Conservation (phyloP, 148 eudicot species). For the Vaccinium myrtillus region DNA sequence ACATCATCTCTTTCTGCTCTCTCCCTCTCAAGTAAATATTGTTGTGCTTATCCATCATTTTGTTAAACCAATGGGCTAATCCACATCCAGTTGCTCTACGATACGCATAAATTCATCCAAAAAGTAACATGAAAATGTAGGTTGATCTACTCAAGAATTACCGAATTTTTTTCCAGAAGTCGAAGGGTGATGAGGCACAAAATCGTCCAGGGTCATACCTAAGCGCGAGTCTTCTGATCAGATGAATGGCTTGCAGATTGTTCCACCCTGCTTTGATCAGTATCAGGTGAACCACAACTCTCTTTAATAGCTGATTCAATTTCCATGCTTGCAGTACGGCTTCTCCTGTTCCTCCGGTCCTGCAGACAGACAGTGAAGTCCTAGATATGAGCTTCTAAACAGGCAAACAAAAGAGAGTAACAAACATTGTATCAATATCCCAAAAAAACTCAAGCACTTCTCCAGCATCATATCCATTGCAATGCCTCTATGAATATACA, state of each 20-base stretch:
- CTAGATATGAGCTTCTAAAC: not conserved
- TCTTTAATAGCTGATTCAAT: slow-evolving; percentile 57
- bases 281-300: slow-evolving; percentile 48
- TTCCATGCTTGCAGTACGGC: slow-evolving; percentile 79
- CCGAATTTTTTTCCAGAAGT: not conserved
- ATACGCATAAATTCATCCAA: not conserved
- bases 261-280: slow-evolving; percentile 33
- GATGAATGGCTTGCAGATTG: slow-evolving; percentile 35
- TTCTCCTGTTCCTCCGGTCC: slow-evolving; percentile 77
- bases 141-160: slow-evolving; percentile 3
- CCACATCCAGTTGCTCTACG: not conserved
- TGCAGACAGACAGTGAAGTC: slow-evolving; percentile 27
- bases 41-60: not conserved
- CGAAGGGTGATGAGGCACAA: not conserved
- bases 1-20: slow-evolving; percentile 8
- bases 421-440: not conserved
- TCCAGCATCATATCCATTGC: not conserved
- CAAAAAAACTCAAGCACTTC: not conserved
- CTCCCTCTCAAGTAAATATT: not conserved
- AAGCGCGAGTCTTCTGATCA: slow-evolving; percentile 25
- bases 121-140: not conserved
- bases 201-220: slow-evolving; percentile 5
- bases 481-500: not conserved
- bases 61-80: not conserved
- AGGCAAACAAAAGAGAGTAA: not conserved